These are phyloP conservation scores for Trichoderma pleuroti DNA, from an alignment of 2,329 filamentous ascomycete species.

Conservation along the genomic window DNA sequence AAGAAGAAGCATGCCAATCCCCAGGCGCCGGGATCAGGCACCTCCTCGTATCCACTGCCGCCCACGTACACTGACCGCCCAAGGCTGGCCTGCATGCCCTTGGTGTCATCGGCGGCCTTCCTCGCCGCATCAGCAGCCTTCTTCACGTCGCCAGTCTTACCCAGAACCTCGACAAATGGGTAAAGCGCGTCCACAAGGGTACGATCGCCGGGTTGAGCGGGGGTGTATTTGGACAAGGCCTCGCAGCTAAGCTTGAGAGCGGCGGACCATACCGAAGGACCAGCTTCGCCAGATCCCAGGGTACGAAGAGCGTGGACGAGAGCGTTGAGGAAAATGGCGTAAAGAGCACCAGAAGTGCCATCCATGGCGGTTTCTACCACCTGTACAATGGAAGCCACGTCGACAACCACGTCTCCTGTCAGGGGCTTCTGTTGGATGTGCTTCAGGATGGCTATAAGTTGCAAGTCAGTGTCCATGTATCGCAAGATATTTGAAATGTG, in stretches of 20 bases:
- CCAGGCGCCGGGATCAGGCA: slow-evolving; percentile 65
- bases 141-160: slow-evolving; percentile 60
- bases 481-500: neutral
- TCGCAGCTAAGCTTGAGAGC: slow-evolving; percentile 70
- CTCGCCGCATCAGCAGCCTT: slow-evolving; percentile 73
- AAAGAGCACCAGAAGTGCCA: slow-evolving; percentile 58
- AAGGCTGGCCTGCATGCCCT: slow-evolving; percentile 86
- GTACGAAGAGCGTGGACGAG: slow-evolving; percentile 62
- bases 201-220: slow-evolving; percentile 81
- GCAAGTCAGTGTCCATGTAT: slow-evolving; percentile 22
- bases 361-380: slow-evolving; percentile 58
- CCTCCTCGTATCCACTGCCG: slow-evolving; percentile 45
- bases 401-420: slow-evolving; percentile 51
- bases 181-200: slow-evolving; percentile 87
- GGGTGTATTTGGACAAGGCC: slow-evolving; percentile 78
- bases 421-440: slow-evolving; percentile 44
- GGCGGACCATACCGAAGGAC: slow-evolving; percentile 49
- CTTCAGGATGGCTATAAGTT: slow-evolving; percentile 47
- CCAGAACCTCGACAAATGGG: slow-evolving; percentile 77
- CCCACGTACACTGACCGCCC: slow-evolving; percentile 52
- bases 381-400: slow-evolving; percentile 50
- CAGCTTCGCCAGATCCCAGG: slow-evolving; percentile 39
- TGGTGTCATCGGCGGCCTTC: slow-evolving; percentile 76
- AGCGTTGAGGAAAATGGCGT: slow-evolving; percentile 85
- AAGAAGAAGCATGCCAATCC: slow-evolving; percentile 75